Percentiles rank a stretch among this genome's conserved stretches.
Conservation (phyloP, 768 basidiomycete genomes). For the Tremella fuciformis region DNA sequence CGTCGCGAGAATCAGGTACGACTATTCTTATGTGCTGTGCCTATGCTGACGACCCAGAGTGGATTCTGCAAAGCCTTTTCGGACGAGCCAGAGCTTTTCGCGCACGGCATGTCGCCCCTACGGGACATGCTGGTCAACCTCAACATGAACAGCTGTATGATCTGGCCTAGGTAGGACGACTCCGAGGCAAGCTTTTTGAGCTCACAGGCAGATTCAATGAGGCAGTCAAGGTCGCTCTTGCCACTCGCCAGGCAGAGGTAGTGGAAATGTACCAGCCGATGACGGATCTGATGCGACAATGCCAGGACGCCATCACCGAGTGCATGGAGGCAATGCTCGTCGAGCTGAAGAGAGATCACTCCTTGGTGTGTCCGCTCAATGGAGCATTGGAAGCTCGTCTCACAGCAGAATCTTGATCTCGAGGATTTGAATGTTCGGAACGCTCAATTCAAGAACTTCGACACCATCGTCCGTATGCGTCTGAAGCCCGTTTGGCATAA, state of each 20-base stretch:
- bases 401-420: conserved; percentile 80
- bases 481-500: conserved; percentile 96
- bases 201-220: conserved; percentile 71
- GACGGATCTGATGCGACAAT: conserved; percentile 82
- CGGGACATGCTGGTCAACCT: conserved; percentile 90
- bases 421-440: conserved; percentile 90
- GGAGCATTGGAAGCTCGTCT: conserved; percentile 11
- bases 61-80: conserved; percentile 97
- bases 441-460: conserved; percentile 91
- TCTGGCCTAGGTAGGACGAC: conserved; percentile 73
- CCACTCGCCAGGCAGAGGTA: conserved; percentile 81
- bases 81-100: conserved; percentile 93
- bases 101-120: conserved; percentile 83
- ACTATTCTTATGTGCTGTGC: neutral
- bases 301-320: conserved; percentile 85
- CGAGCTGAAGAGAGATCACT: conserved; percentile 84
- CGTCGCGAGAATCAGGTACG: conserved; percentile 74
- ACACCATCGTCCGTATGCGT: conserved; percentile 78
- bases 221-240: conserved; percentile 75
- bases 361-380: conserved; percentile 55
- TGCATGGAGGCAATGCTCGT: conserved; percentile 88
- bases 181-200: neutral
- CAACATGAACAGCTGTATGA: conserved; percentile 79
- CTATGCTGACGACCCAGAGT: conserved; percentile 45
- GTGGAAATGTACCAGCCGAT: conserved; percentile 84